Base-by-base conservation (phyloP, 805 yeast species). In the Ogataea saltuana region DNA sequence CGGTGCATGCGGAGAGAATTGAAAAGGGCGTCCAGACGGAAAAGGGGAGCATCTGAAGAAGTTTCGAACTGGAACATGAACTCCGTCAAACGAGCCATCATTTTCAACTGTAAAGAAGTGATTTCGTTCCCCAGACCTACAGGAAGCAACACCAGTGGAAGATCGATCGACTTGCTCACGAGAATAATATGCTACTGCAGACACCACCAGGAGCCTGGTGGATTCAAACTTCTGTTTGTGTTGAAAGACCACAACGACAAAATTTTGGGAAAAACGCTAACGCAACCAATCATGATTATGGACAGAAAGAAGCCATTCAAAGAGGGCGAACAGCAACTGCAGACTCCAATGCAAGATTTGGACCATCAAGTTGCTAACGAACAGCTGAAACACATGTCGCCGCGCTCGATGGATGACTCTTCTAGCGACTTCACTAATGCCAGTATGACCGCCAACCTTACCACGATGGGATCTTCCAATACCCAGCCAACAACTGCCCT, bases 101-200 rank as follows among this genome's bases (percentile, higher is more conserved):
- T 91, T 27, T 88, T 90, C 72, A 91, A 93, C 67, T 87, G 95
- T 65, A 85, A 88, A 57, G 97, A 91, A 65, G 75, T 93, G 18
- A 76, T 88, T 30, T 78, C 88, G 11, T 77, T 85, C 55, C 86
- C 87, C 6, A 71, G 83, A 20, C 81, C 84, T 22, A 69, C 71
- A 20, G 65, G 61, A 3, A 50, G 47, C 39, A 59, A 54, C 29
- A 11, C 52, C 2, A 54, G 48, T 33, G 59, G 44, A 12, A 74
- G 72, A 50, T 60, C 70, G 2, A 58, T 78, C 29, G 81, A 78
- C 32, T 57, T 78, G 25, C 65, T 76, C 27, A 78, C 96, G 18
- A 78, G 99, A 64, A 80, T 93, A 31, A 91, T 91, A 8, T 91
- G 99, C 65, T 91, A 93, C 63, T 93, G 98, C 67, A 80, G 98